Conservation (phyloP, 805 yeast species). For the Metschnikowia noctiluminum region DNA sequence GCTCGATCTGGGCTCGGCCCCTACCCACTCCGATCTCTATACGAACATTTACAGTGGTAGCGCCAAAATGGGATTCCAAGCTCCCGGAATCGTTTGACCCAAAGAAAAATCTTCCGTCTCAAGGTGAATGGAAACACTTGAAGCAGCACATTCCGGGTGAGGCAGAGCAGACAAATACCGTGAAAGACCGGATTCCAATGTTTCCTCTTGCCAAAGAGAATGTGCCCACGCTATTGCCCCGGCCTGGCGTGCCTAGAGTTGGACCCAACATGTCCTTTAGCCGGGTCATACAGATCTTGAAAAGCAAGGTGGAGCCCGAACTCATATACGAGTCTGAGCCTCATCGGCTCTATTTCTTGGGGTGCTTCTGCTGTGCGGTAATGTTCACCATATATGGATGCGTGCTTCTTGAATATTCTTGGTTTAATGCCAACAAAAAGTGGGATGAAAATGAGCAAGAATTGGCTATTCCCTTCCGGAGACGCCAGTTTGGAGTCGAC, state of each 20-base stretch:
- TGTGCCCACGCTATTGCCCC: conserved; percentile 65
- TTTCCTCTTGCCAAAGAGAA: conserved; percentile 64
- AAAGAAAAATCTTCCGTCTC: conserved; percentile 29
- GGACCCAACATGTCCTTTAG: conserved; percentile 52
- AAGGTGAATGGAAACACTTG: conserved; percentile 41
- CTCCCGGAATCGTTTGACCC: conserved; percentile 31
- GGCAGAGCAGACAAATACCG: conserved; percentile 37
- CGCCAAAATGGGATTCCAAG: conserved; percentile 23
- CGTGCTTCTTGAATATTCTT: conserved; percentile 54
- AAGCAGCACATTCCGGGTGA: conserved; percentile 59
- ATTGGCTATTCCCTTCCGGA: conserved; percentile 40
- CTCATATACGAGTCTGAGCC: conserved; percentile 81
- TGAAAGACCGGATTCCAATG: conserved; percentile 59
- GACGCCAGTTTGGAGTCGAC: conserved; percentile 35
- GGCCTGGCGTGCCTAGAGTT: conserved; percentile 76
- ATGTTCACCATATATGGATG: conserved; percentile 68
- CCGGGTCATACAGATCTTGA: conserved; percentile 58
- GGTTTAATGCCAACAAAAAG: conserved; percentile 47
- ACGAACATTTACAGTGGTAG: not conserved
- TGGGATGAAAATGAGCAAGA: conserved; percentile 52
- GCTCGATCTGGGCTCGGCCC: not conserved
- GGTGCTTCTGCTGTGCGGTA: conserved; percentile 65
- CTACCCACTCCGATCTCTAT: not conserved
- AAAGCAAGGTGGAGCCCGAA: conserved; percentile 59
- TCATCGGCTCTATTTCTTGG: conserved; percentile 69